Evolutionary conservation across 345 rosid genomes (phyloP), one percentile per base, ranked within the genome.

Genomic region (Camelina hispida): DNA sequence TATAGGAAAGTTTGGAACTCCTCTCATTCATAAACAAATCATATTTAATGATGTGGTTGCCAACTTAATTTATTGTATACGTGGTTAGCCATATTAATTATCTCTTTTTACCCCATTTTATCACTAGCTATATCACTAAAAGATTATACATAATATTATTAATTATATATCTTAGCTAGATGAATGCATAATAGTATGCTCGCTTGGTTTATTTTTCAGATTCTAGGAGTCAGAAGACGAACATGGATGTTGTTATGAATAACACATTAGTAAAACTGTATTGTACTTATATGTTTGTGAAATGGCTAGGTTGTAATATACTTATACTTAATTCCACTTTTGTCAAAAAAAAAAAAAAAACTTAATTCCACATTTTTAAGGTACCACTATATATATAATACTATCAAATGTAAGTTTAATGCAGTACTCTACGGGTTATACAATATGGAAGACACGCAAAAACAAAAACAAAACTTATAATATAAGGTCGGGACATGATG

Each of bases 1-100:
- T 68, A 51, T 16, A 73, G 59, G 72, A 55, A 55, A 73, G 37
- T 42, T 55, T 23, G 60, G 72, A 75, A 75, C 17, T 68, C 35
- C 22, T 67, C 62, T 67, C 62, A 25, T 59, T 43, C 73, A 66
- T 48, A 74, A 74, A 66, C 67, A 23, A 66, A 16, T 7, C 34
- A 25, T 34, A 63, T 62, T 30, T 63, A 23, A 23, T 23, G 52
- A 62, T 72, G 53, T 52, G 76, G 52, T 51, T 61, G 51, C 69
- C 44, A 58, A 30, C 15, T 56, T 56, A 15, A 15, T 66, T 7
- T 50, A 13, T 4, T 50, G 6, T 14, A 42, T 62, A 28, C 30
- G 51, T 62, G 20, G 35, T 62, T 42, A 28, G 44, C 4, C 43
- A 35, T 35, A 16, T 58, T 43, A 62, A 42, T 20, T 42, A 18